Percentiles rank a stretch among this genome's conserved stretches.
phyloP scores from a whole-genome alignment of 768 basidiomycete species.

The Trametes coccinea region DNA sequence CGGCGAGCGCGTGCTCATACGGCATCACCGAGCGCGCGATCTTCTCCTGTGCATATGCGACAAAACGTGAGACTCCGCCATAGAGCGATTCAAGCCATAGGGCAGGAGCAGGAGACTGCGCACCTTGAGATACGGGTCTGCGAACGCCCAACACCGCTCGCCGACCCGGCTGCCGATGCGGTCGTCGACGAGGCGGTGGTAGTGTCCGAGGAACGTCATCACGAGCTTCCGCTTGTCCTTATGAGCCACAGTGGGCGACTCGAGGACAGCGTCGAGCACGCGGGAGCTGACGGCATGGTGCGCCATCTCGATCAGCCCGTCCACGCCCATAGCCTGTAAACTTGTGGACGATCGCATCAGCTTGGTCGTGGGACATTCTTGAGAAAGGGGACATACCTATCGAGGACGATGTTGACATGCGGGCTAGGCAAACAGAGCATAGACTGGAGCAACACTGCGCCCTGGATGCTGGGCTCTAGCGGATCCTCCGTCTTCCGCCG shows the following conservation, averaged over 20 bases:
- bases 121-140: constrained; percentile 93
- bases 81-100: no score
- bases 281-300: constrained; percentile 71
- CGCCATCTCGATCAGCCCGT: constrained; percentile 60
- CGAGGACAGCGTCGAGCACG: constrained; percentile 76
- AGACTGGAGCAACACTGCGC: constrained; percentile 83
- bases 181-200: constrained; percentile 81
- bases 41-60: constrained; percentile 66
- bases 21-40: constrained; percentile 79
- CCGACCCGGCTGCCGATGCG: constrained; percentile 87
- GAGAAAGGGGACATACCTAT: constrained; percentile 51
- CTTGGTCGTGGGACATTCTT: not conserved
- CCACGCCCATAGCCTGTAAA: constrained; percentile 42
- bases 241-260: constrained; percentile 61
- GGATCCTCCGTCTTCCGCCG: constrained; percentile 30
- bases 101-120: constrained; percentile 16
- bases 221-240: constrained; percentile 74
- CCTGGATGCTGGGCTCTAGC: constrained; percentile 74
- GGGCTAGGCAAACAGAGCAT: constrained; percentile 69
- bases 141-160: constrained; percentile 87
- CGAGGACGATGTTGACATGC: constrained; percentile 64
- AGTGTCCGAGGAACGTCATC: constrained; percentile 74
- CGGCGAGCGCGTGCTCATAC: constrained; percentile 69
- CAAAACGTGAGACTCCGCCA: not conserved
- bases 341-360: not conserved